Conservation (phyloP, 2,329 filamentous ascomycete genomes). For the Claviceps humidiphila region DNA sequence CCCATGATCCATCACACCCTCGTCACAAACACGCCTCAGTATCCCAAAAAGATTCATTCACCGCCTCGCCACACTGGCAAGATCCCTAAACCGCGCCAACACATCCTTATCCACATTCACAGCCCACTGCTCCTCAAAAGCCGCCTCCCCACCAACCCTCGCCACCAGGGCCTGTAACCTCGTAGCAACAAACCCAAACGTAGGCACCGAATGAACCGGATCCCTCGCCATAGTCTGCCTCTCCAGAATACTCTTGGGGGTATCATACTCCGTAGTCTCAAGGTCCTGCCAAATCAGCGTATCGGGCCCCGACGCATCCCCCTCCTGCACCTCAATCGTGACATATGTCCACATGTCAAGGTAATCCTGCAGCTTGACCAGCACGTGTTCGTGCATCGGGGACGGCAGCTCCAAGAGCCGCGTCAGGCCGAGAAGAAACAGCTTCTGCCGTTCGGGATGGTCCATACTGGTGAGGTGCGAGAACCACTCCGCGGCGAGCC, state of each 20-base stretch:
- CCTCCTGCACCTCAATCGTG: constrained; percentile 51
- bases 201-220: constrained; percentile 52
- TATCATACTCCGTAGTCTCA: constrained; percentile 39
- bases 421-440: constrained; percentile 61
- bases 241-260: constrained; percentile 39
- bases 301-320: constrained; percentile 37
- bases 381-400: constrained; percentile 41
- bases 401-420: constrained; percentile 53
- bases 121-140: constrained; percentile 55
- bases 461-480: constrained; percentile 54
- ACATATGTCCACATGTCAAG: constrained; percentile 65
- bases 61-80: constrained; percentile 9
- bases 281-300: constrained; percentile 33
- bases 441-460: constrained; percentile 51
- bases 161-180: constrained; percentile 46
- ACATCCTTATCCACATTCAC: constrained; percentile 66
- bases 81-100: constrained; percentile 43
- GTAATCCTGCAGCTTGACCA: constrained; percentile 55
- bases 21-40: background rate
- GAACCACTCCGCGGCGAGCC: constrained; percentile 54
- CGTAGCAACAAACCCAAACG: constrained; percentile 50
- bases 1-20: background rate
- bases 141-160: constrained; percentile 47
- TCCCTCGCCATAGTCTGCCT: constrained; percentile 44
- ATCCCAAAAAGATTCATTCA: background rate